These are phyloP conservation scores for Torrubiellomyces zombiae DNA, from an alignment of 2,329 filamentous ascomycete species.

Conservation along the genomic window DNA sequence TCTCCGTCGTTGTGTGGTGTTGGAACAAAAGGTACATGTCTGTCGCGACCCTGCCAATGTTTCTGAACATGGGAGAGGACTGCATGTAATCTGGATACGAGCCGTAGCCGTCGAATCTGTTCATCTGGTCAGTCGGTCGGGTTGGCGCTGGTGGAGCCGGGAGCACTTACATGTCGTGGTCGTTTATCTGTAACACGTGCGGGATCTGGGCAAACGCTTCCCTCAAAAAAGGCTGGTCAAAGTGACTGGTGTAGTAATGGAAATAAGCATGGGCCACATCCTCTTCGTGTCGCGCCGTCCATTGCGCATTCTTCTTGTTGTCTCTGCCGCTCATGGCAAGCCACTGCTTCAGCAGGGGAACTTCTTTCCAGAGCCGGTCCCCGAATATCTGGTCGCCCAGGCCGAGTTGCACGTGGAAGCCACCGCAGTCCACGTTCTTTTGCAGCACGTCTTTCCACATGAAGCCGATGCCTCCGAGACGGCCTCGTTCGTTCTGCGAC, in stretches of 20 bases:
- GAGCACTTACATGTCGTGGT: conserved; percentile 86
- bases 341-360: conserved; percentile 89
- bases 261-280: conserved; percentile 95
- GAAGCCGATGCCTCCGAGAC: conserved; percentile 74
- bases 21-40: conserved; percentile 98
- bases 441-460: conserved; percentile 99
- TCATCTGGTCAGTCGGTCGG: too few species aligned
- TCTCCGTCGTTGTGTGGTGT: conserved; percentile 89
- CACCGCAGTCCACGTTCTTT: conserved; percentile 90
- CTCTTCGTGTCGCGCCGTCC: conserved; percentile 90
- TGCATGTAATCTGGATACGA: conserved; percentile 99
- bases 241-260: conserved; percentile 96
- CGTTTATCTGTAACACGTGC: conserved; percentile 81
- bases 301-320: conserved; percentile 73
- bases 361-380: conserved; percentile 89
- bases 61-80: conserved; percentile 92
- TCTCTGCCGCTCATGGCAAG: conserved; percentile 84
- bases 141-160: too few species aligned
- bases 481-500: conserved; percentile 67
- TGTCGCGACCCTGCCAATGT: conserved; percentile 85
- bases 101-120: conserved; percentile 87
- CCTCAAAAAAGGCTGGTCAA: conserved; percentile 85
- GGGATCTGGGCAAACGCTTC: conserved; percentile 97
- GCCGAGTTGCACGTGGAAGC: conserved; percentile 87
- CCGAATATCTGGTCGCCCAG: conserved; percentile 91